These are phyloP conservation scores for Claviceps sp. DNA, from an alignment of 2,329 filamentous ascomycete genomes.

Conservation along the genomic window DNA sequence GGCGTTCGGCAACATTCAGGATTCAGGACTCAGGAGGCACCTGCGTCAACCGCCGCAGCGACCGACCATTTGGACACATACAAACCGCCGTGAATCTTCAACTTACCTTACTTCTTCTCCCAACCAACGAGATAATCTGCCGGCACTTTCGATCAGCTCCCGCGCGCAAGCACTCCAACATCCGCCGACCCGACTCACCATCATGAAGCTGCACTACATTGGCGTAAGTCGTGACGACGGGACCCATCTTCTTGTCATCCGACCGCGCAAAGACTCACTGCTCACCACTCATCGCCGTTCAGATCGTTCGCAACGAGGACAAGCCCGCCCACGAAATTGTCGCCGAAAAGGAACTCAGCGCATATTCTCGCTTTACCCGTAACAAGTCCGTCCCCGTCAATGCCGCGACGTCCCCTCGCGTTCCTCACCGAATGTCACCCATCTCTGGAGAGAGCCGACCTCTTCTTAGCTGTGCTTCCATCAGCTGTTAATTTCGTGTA, in stretches of 20 bases:
- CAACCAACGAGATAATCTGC: not conserved
- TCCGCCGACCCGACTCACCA: conserved; percentile 16
- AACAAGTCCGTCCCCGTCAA: conserved; percentile 38
- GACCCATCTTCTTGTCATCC: conserved; percentile 9
- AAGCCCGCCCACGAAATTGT: conserved; percentile 67
- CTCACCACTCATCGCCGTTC: conserved; percentile 6
- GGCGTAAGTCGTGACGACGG: conserved; percentile 46
- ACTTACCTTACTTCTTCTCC: not conserved
- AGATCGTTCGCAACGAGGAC: conserved; percentile 72
- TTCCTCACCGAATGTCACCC: not conserved
- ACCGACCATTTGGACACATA: not conserved
- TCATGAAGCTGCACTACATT: conserved; percentile 80
- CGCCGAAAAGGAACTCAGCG: conserved; percentile 63
- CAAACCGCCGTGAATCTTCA: not conserved
- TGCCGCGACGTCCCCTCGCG: not conserved
- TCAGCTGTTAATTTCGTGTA: not conserved
- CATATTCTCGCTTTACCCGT: conserved; percentile 69
- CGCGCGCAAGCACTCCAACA: not conserved
- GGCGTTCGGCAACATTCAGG: not conserved
- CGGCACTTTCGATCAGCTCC: not conserved
- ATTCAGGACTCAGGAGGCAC: not conserved
- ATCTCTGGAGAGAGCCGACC: not conserved
- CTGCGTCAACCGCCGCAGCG: not conserved
- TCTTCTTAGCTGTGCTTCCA: not conserved
- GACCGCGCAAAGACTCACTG: not conserved